These are phyloP conservation scores for Excoecaria cochinchinensis DNA, from an alignment of 345 rosid genomes.

Conservation along the genomic window DNA sequence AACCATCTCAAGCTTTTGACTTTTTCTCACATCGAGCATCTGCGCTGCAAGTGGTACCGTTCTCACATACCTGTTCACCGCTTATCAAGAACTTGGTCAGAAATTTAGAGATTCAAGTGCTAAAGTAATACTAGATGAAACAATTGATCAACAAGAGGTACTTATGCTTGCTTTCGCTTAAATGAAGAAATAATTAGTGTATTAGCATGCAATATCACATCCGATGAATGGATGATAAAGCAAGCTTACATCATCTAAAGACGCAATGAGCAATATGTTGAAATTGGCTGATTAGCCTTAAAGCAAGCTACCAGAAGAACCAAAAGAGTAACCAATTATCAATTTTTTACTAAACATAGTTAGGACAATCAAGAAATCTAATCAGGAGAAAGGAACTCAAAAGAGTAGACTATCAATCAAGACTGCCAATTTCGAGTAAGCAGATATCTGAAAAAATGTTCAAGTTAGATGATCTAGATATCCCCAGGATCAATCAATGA, in stretches of 20 bases:
- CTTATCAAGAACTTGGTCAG: not conserved
- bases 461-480: not conserved
- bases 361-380: not conserved
- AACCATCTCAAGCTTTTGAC: conserved; percentile 84
- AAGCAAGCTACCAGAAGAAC: not conserved
- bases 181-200: not conserved
- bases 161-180: not conserved
- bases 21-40: conserved; percentile 74
- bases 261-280: not conserved
- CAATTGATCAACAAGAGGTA: not conserved
- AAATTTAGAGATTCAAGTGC: conserved; percentile 4
- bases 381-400: not conserved
- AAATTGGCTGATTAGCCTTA: not conserved
- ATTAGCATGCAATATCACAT: not conserved
- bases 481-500: not conserved
- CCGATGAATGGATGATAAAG: not conserved
- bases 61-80: conserved; percentile 69
- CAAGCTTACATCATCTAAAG: conserved; percentile 2
- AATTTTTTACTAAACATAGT: not conserved
- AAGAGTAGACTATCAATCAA: not conserved
- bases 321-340: not conserved
- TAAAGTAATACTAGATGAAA: not conserved
- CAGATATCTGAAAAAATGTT: not conserved
- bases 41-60: conserved; percentile 92
- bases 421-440: not conserved